Evolutionary conservation across 192 early-diverging fungal species (phyloP), one percentile per base, ranked within the genome.

Genomic region (Coemansia sp.): DNA sequence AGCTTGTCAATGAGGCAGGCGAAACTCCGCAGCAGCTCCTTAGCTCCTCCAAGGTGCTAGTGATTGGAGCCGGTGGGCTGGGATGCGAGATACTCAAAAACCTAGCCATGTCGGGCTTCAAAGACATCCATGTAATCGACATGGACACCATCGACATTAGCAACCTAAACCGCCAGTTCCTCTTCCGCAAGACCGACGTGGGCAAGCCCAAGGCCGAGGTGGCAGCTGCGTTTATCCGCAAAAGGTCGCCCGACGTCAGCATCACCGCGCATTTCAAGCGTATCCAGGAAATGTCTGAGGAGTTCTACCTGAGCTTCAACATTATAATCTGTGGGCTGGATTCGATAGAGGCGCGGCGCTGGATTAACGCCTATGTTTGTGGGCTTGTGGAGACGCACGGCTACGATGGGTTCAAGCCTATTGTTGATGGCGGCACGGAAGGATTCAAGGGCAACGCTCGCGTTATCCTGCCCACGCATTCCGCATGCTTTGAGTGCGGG

Each of bases 391-490:
- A 92, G 27, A 51, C 60, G 11, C 90, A 92, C 8, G 80, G 89
- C 37, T 82, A 83, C 0, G 78, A 82, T 30, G 84, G 84, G 3
- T 66, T 93, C 38, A 94, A 87, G 60, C 91, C 91, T 11, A 80
- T 98, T 42, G 82, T 98, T 39, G 95, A 98, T 46, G 95, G 95
- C 11, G 95, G 95, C 9, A 96, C 93, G 6, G 95, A 98, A 77
- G 91, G 94, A 5, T 93, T 98, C 64, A 92, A 92, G 60, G 95
- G 95, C 17, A 94, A 98, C 59, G 85, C 90, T 1, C 81, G 94
- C 36, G 87, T 98, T 1, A 96, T 98, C 32, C 50, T 96, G 20
- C 95, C 95, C 0, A 78, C 69, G 4, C 78, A 87, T 23, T 88
- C 83, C 3, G 89, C 94, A 0, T 98, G 95, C 71, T 96, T 95